Base-by-base conservation (phyloP, 1,284 basidiomycete genomes). In the Stereum hirsutum region DNA sequence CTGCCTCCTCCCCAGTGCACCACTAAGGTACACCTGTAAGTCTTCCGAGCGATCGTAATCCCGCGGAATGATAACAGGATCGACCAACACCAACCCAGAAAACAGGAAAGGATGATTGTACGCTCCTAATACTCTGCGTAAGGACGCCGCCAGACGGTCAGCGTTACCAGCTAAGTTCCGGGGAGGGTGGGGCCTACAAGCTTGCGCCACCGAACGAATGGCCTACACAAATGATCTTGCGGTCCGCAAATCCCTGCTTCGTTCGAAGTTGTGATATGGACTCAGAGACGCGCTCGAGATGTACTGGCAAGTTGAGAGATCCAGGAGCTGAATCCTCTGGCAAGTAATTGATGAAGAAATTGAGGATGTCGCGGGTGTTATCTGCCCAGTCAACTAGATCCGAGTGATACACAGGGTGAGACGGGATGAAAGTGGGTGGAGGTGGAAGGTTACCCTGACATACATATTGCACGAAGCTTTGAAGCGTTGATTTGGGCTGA, bases 171-270 rank as follows among this genome's bases (percentile, higher is more conserved):
- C 24, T 21, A 42, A 21, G 23, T 12, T 10, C 12, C 39, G 15
- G 19, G 37, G 10, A n/a, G n/a, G n/a, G n/a, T n/a, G n/a, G n/a
- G 24, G 62, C 78, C 57, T 55, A 87, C 83, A 73, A 67, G 3
- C 76, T 74, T 49, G 78, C 81, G 1, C 84, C 89, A 21, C 89
- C 87, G 46, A 86, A 81, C 0, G 89, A 93, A 58, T 96, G 90
- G 0, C 89, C 91, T 2, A 91, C 60, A 1, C 69, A 76, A 19
- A 92, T 62, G 3, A 89, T 54, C 10, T 54, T 72, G 14, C 78
- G 70, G 19, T 60, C 49, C 3, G 39, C 44, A 52, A 76, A 71
- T 3, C 84, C 77, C 23, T 57, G 50, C 8, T 52, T 49, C 48
- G 59, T 55, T 41, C 81, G 68, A 33, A 53, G 43, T 1, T 60